Base-by-base conservation (phyloP, 2,329 filamentous ascomycete genomes). In the Penicillium nordicum region DNA sequence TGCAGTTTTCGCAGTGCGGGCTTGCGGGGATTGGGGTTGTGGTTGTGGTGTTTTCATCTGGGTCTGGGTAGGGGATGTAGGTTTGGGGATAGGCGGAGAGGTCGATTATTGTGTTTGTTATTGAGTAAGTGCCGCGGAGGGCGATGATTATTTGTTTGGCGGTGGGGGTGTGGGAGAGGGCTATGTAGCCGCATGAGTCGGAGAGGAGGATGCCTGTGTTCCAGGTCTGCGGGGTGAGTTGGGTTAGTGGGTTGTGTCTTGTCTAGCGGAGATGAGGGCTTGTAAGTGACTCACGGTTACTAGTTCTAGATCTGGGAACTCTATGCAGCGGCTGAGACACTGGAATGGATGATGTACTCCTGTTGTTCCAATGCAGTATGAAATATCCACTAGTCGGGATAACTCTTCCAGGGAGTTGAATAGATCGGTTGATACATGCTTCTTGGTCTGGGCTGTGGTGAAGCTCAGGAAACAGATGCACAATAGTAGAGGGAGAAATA, bases 111-210 rank as follows among this genome's bases (percentile, higher is more conserved):
- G 92, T 92, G 72, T 97, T 96, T 51, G 91, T 84, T 66, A 99
- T 82, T 63, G 92, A 96, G 75, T 97, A 97, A 14, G 94, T 97
- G 25, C 94, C 94, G 45, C 94, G 86, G 68, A 97, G 97, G 9
- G 92, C 92, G 37, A 97, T 83, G 44, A 97, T 80, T 55, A 99
- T 89, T 56, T 86, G 81, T 44, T 81, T 80, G 21, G 76, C 72
- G 5, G 76, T 78, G 2, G 82, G 82, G 4, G 76, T 64, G 69
- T 95, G 89, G 60, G 94, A 92, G n/a, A 97, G 78, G 0, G 90
- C 92, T 55, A 97, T 86, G 74, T 96, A 99, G 58, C 94, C 94
- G 73, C 92, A 97, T 64, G 90, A 95, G 74, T 97, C 94, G 59
- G 88, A 89, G 67, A 97, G 80, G 30, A 97, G 79, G 11, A 88